A percentile compares a stretch with the other conserved stretches of the same genome.
phyloP scores from a whole-genome alignment of 164 flowering plant genomes.

The Magnolia kwangsiensis region DNA sequence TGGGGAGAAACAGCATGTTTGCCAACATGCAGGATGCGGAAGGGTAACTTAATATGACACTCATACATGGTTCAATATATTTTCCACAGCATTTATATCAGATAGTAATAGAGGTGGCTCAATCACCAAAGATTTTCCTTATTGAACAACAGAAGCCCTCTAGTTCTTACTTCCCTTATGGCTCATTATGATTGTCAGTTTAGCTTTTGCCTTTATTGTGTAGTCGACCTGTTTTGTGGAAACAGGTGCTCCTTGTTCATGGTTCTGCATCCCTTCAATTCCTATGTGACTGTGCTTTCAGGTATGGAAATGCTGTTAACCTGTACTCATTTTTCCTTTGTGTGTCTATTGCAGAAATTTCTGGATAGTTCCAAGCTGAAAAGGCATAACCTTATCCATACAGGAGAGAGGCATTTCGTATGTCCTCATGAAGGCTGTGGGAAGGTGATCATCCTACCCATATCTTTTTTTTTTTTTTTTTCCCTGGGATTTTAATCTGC shows the following conservation, averaged over 20 bases:
- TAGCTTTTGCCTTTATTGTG: no score
- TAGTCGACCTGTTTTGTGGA: no score
- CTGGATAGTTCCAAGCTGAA: slow-evolving; percentile 96
- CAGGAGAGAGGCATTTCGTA: slow-evolving; percentile 84
- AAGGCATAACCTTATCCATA: slow-evolving; percentile 91
- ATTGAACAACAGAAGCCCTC: no score
- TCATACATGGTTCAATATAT: neutral
- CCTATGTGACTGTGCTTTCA: neutral
- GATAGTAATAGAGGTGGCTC: neutral
- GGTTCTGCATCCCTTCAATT: no score
- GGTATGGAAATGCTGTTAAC: neutral
- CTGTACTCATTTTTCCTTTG: no score
- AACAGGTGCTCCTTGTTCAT: no score
- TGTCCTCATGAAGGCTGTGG: slow-evolving; percentile 99
- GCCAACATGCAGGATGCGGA: slow-evolving; percentile 87
- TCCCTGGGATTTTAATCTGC: neutral
- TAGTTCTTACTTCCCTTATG: no score
- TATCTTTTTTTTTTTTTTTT: neutral
- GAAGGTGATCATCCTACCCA: slow-evolving; percentile 54
- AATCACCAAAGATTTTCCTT: neutral
- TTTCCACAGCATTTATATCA: neutral
- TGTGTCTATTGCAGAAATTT: slow-evolving; percentile 71
- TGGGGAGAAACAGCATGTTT: slow-evolving; percentile 89
- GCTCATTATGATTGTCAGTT: no score
- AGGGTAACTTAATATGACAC: slow-evolving; percentile 44